Base-by-base conservation (phyloP, 164 flowering plant species). In the Nelumbo lutea region DNA sequence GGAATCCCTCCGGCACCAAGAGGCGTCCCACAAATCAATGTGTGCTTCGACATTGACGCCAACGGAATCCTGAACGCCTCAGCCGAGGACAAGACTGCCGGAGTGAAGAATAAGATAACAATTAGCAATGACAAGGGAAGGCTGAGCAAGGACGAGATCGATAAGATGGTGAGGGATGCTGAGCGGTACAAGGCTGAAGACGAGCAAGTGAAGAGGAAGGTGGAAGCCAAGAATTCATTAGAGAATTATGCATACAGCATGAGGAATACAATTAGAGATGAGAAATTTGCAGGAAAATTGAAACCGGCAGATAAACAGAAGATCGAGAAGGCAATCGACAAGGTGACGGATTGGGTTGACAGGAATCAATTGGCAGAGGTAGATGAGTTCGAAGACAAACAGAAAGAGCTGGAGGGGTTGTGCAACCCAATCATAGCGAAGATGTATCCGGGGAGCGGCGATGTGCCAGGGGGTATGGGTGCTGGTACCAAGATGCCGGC, bases 81-180 rank as follows among this genome's bases (percentile, higher is more conserved):
- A 3, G 61, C 61, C 5, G 61, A 58, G 61, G 61, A 58, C 38
- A 58, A 58, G 41, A 58, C 61, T 58, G 61, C 61, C 6, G 61
- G 61, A 4, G 61, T 58, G 42, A 58, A 58, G 61, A 58, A 58
- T 42, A 58, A 38, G 42, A 58, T 58, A 40, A 58, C 61, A 8
- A 58, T 58, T 13, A 50, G 8, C 15, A 55, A 55, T 55, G 58
- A 55, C 14, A 55, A 55, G 58, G 58, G 58, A 9, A 55, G 58
- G 53, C 8, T 50, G 53, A 50, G 53, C 11, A 50, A 50, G 53
- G 53, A 50, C 8, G 53, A 50, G 8, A 50, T 50, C 1, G 53
- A 50, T 3, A 50, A 50, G 53, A 50, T 3, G 53, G 53, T 50
- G 58, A 58, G 38, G 61, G 61, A 58, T 1, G 61, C 61, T 27